Evolutionary conservation across 2,329 filamentous ascomycete genomes (phyloP).

Genomic region (Ascochyta lentis): DNA sequence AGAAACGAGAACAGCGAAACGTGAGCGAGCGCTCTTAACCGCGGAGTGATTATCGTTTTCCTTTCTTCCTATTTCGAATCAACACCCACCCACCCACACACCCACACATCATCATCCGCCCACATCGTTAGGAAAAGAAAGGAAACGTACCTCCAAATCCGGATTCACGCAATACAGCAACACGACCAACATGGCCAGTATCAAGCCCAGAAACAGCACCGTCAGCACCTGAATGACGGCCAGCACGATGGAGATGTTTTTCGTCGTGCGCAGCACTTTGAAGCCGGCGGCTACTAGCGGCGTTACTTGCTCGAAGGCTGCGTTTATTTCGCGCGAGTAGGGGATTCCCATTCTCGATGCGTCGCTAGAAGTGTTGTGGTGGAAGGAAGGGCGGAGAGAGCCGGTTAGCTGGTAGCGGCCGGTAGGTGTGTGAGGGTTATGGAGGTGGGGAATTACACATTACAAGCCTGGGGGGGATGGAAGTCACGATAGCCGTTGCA

Average conservation of each 20-base stretch:
- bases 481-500: not conserved
- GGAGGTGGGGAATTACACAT: not conserved
- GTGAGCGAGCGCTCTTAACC: slow-evolving; percentile 43
- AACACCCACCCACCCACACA: not conserved
- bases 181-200: slow-evolving; percentile 48
- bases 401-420: not conserved
- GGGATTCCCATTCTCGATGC: slow-evolving; percentile 56
- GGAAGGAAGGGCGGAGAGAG: not conserved
- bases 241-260: slow-evolving; percentile 58
- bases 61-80: slow-evolving; percentile 42
- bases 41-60: slow-evolving; percentile 52
- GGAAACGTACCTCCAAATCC: slow-evolving; percentile 49
- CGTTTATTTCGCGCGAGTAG: slow-evolving; percentile 60
- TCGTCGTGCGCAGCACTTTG: slow-evolving; percentile 57
- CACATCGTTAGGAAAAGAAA: not conserved
- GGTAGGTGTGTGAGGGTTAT: not conserved
- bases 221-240: slow-evolving; percentile 57
- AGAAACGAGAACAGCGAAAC: slow-evolving; percentile 29
- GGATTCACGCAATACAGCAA: slow-evolving; percentile 57
- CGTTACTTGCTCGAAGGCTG: slow-evolving; percentile 61
- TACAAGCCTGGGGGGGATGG: not conserved
- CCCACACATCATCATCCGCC: not conserved
- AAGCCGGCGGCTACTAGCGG: slow-evolving; percentile 59
- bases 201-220: slow-evolving; percentile 50
- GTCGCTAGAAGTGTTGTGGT: not conserved